phyloP scores from a whole-genome alignment of 305 asterid species.

The Fraxinus ornus region DNA sequence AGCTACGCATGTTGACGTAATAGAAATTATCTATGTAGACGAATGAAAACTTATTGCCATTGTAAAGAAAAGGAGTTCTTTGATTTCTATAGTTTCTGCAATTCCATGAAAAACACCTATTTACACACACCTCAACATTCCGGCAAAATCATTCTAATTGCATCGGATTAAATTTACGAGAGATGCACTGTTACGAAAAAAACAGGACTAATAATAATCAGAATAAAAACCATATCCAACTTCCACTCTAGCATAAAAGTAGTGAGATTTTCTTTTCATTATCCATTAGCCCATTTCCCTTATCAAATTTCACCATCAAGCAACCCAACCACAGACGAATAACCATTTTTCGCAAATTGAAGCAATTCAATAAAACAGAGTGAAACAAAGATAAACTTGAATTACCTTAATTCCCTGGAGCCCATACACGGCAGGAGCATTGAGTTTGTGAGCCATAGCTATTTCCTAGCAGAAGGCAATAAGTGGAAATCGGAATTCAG shows the following conservation, averaged over 20 bases:
- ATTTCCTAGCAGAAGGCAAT: background rate
- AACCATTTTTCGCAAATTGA: background rate
- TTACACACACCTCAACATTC: background rate
- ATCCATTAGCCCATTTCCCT: background rate
- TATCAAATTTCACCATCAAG: background rate
- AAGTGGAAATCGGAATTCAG: background rate
- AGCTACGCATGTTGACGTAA: background rate
- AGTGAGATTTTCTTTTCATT: background rate
- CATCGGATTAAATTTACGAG: background rate
- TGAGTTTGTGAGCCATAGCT: conserved; percentile 51
- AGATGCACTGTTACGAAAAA: background rate
- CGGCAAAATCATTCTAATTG: background rate
- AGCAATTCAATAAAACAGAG: background rate
- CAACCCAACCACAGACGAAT: background rate
- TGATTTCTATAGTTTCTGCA: background rate
- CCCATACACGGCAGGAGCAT: conserved; percentile 42
- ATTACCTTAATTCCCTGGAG: conserved; percentile 36
- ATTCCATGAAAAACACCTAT: background rate
- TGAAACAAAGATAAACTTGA: background rate
- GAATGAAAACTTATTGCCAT: background rate
- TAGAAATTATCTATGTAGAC: background rate
- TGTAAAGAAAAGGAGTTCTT: background rate
- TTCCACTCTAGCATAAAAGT: background rate
- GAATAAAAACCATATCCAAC: background rate
- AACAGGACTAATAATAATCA: no score